Evolutionary conservation across 345 rosid genomes (phyloP).

Genomic region (Turritis glabra): DNA sequence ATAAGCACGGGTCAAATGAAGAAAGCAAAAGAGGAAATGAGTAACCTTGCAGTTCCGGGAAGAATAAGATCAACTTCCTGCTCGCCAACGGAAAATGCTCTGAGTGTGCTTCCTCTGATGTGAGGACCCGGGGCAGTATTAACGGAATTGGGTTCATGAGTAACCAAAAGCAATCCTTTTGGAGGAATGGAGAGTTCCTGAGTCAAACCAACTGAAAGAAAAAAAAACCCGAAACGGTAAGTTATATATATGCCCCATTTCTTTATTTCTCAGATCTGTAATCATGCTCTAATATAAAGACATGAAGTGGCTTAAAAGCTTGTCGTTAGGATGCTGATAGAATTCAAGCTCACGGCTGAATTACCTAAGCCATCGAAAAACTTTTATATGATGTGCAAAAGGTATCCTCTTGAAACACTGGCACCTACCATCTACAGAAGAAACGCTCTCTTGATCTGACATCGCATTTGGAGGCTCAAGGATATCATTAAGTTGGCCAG

Average conservation of each 20-base stretch:
- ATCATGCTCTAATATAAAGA: background rate
- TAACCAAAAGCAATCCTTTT: slow-evolving; percentile 62
- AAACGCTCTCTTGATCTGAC: slow-evolving; percentile 43
- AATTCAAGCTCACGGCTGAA: slow-evolving; percentile 2
- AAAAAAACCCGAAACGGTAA: background rate
- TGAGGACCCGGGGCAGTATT: slow-evolving; percentile 81
- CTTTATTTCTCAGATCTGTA: slow-evolving; percentile 1
- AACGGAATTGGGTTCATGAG: slow-evolving; percentile 74
- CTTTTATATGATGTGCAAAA: background rate
- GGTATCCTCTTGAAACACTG: slow-evolving; percentile 10
- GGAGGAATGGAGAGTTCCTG: slow-evolving; percentile 62
- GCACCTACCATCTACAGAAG: slow-evolving; percentile 53
- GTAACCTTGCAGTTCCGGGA: slow-evolving; percentile 78
- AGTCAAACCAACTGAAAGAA: slow-evolving; percentile 43
- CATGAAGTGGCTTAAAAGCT: background rate
- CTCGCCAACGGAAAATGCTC: slow-evolving; percentile 71
- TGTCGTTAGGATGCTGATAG: background rate
- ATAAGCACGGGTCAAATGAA: slow-evolving; percentile 3
- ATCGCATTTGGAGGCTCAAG: slow-evolving; percentile 55
- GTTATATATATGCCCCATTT: background rate
- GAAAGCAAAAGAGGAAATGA: background rate
- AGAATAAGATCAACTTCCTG: slow-evolving; percentile 85
- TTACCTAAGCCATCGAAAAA: background rate
- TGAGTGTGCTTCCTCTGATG: slow-evolving; percentile 74
- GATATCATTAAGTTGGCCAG: slow-evolving; percentile 63